A percentile compares a stretch with the other conserved stretches of the same genome.
These are phyloP conservation scores for Metschnikowia proteae DNA, from an alignment of 805 yeast genomes.

Conservation along the genomic window DNA sequence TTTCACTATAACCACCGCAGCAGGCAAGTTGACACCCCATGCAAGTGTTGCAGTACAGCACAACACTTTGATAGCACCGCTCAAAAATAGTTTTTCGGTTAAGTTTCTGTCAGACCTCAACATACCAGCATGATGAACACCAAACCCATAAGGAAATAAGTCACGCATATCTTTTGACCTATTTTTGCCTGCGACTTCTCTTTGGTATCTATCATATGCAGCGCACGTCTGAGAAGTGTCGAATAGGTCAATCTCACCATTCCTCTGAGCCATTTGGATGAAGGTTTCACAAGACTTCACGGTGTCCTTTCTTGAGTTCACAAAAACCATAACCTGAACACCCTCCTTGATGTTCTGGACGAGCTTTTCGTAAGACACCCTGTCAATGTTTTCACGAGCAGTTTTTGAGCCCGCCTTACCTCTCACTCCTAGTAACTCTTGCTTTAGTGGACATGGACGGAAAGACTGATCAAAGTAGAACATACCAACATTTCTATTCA, in stretches of 20 bases:
- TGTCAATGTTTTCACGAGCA: conserved; percentile 69
- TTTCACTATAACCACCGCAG: conserved; percentile 93
- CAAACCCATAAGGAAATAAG: conserved; percentile 77
- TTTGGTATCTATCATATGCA: conserved; percentile 42
- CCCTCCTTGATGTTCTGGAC: conserved; percentile 63
- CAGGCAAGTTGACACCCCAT: conserved; percentile 99
- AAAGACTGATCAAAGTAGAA: conserved; percentile 91
- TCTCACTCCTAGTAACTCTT: conserved; percentile 78
- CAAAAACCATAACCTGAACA: conserved; percentile 93
- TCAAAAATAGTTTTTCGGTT: conserved; percentile 80
- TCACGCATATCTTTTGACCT: conserved; percentile 79
- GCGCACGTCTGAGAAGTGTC: conserved; percentile 48
- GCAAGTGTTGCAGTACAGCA: conserved; percentile 98
- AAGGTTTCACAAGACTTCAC: conserved; percentile 74
- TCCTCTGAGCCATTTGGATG: conserved; percentile 61
- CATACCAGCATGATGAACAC: conserved; percentile 98
- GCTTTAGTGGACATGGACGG: conserved; percentile 90
- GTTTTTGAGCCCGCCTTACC: conserved; percentile 80
- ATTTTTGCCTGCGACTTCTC: conserved; percentile 66
- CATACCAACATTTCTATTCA: conserved; percentile 85
- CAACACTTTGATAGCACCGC: conserved; percentile 82
- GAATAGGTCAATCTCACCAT: conserved; percentile 54
- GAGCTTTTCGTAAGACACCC: conserved; percentile 71
- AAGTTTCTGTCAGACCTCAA: conserved; percentile 83
- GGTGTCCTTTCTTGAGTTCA: conserved; percentile 93